A percentile compares a stretch with the other conserved stretches of the same genome.
Evolutionary conservation across 2,329 filamentous ascomycete genomes (phyloP).

Genomic region (Pseudocercospora macadamiae): DNA sequence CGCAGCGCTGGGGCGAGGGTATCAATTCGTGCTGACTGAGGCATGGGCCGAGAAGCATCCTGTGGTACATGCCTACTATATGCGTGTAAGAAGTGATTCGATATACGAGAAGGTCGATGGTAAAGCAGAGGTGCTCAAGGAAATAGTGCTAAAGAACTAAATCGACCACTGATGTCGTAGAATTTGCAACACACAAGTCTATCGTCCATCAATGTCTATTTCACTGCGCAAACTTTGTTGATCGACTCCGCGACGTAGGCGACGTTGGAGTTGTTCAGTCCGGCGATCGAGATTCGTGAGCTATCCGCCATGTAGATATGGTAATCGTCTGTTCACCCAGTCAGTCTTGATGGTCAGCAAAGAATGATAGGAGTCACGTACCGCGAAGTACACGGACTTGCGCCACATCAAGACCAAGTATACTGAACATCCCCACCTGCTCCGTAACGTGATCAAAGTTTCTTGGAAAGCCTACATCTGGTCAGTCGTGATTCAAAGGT

Average conservation of each 20-base stretch:
- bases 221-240: not conserved
- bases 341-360: not conserved
- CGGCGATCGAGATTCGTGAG: conserved; percentile 10
- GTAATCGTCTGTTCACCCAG: conserved; percentile 9
- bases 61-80: too few species aligned
- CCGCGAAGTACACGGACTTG: not conserved
- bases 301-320: conserved; percentile 14
- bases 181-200: too few species aligned
- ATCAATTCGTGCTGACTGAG: too few species aligned
- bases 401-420: conserved; percentile 74
- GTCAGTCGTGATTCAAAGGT: too few species aligned
- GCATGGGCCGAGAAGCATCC: too few species aligned
- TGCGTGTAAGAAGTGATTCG: too few species aligned
- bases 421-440: conserved; percentile 99
- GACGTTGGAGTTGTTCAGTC: conserved; percentile 10
- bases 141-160: too few species aligned
- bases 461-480: conserved; percentile 67
- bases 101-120: too few species aligned
- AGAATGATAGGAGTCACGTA: not conserved
- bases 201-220: not conserved
- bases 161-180: too few species aligned
- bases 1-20: too few species aligned
- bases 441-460: conserved; percentile 98
- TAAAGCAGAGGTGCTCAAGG: too few species aligned
- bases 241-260: conserved; percentile 10